Base-by-base conservation (phyloP, 441 rosid species). In the Populus hybrid region DNA sequence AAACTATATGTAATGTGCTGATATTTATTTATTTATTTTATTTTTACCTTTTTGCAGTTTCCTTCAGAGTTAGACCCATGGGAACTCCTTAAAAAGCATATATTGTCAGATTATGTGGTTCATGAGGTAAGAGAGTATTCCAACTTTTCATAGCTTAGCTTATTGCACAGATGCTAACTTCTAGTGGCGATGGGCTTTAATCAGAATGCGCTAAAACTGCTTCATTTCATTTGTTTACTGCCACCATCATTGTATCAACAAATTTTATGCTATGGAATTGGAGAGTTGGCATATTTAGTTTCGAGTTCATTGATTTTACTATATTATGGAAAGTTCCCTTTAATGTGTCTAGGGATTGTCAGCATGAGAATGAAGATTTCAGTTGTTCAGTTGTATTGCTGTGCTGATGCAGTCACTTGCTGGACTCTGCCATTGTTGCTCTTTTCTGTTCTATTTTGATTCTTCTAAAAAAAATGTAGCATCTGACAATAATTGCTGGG, bases 41-140 rank as follows among this genome's bases (percentile, higher is more conserved):
- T 69, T 73, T 35, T 73, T 18, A 54, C 61, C n/a, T 75, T 67
- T 70, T 86, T 86, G 83, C 88, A 97, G 99, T 89, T 92, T 81
- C 97, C 97, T 54, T 90, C 85, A 24, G 99, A 97, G 86, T 85
- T 95, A 79, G 98, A 95, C 74, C 91, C 94, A 30, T 94, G 98
- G 99, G 89, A 90, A 85, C 78, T 88, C 67, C 92, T 97, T 67
- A 91, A 89, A 82, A 89, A 91, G 84, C 97, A 95, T 77, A 86
- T 97, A 79, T 86, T 93, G 76, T 86, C 95, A 11, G 99, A 97
- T 86, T 95, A 95, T 84, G 80, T 90, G 77, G 88, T 84, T 80
- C 90, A 88, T 67, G 97, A 97, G 97, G 99, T 93, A 86, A 85
- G 72, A 78, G 73, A 73, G 68, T 76, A 20, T 78, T 77, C 69